Evolutionary conservation across 331 rosid genomes (phyloP).

Genomic region (Erythrophleum ivorense): DNA sequence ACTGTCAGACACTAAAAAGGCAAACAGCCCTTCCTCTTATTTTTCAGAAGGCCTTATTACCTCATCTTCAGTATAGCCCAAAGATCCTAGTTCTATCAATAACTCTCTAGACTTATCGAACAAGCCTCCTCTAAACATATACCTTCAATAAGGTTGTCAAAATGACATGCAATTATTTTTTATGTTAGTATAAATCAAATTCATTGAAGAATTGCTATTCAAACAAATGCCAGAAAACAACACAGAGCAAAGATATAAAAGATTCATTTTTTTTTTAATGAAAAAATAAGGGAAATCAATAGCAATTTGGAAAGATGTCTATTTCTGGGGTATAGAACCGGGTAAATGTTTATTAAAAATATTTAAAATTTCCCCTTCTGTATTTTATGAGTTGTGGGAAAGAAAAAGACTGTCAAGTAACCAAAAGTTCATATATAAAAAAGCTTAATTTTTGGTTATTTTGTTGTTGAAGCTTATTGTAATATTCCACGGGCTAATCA

Average conservation of each 20-base stretch:
- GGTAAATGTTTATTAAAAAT: not conserved
- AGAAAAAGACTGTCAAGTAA: not conserved
- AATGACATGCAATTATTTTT: slow-evolving; percentile 61
- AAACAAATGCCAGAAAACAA: slow-evolving; percentile 15
- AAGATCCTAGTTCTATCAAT: slow-evolving; percentile 64
- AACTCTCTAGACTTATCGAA: slow-evolving; percentile 82
- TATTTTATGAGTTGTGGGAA: not conserved
- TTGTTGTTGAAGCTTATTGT: not conserved
- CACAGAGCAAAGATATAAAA: not conserved
- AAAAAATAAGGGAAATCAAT: slow-evolving; percentile 11
- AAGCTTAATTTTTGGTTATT: not conserved
- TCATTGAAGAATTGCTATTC: not conserved
- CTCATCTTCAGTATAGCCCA: slow-evolving; percentile 87
- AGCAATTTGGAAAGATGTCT: not conserved
- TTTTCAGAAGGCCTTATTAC: slow-evolving; percentile 46
- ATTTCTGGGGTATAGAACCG: not conserved
- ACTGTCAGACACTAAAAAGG: slow-evolving; percentile 24
- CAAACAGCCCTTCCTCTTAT: not conserved
- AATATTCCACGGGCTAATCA: not conserved
- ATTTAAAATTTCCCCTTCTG: not conserved
- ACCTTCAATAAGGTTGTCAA: slow-evolving; percentile 86
- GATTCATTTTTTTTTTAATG: slow-evolving; percentile 18
- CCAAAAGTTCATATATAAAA: slow-evolving; percentile 3
- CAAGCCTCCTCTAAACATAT: slow-evolving; percentile 77
- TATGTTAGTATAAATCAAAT: slow-evolving; percentile 20